Evolutionary conservation across 1,139 yeast genomes (phyloP).

Genomic region (Saccharomyces pastorianus): DNA sequence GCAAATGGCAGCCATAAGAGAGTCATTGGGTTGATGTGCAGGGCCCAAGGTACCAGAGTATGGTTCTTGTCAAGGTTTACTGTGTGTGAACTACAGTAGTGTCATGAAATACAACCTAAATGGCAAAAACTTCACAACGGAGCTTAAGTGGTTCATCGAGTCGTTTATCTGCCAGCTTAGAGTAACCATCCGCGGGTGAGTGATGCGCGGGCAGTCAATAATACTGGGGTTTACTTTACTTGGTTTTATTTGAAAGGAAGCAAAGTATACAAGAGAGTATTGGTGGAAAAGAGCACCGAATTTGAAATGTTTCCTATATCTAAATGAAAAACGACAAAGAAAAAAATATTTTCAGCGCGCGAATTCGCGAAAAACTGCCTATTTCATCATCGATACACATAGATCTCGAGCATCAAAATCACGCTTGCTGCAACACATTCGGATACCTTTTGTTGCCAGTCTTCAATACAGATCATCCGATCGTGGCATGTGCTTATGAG

Average conservation of each 20-base stretch:
- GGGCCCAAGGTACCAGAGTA: neutral
- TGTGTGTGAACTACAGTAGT: constrained; percentile 5
- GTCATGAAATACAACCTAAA: constrained; percentile 2
- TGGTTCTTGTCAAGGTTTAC: neutral
- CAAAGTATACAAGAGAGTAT: too few relatives aligned
- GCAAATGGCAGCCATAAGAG: neutral
- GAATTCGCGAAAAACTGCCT: neutral
- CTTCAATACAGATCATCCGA: too few relatives aligned
- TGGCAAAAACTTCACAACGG: constrained; percentile 2
- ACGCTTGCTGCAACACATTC: too few relatives aligned
- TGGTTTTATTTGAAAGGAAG: neutral
- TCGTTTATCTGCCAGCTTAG: constrained; percentile 4
- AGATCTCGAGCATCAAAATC: neutral
- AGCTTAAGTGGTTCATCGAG: constrained; percentile 3
- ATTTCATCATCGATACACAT: neutral
- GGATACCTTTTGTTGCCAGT: too few relatives aligned
- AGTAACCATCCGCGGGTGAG: constrained; percentile 3
- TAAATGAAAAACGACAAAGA: neutral
- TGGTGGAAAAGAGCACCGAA: neutral
- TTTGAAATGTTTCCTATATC: neutral
- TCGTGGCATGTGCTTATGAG: too few relatives aligned
- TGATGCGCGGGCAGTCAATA: constrained; percentile 8
- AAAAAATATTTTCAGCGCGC: neutral
- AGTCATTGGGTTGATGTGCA: neutral
- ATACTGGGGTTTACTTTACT: constrained; percentile 3